Evolutionary conservation across 1,284 basidiomycete species (phyloP).

Genomic region (Fomes fomentarius): DNA sequence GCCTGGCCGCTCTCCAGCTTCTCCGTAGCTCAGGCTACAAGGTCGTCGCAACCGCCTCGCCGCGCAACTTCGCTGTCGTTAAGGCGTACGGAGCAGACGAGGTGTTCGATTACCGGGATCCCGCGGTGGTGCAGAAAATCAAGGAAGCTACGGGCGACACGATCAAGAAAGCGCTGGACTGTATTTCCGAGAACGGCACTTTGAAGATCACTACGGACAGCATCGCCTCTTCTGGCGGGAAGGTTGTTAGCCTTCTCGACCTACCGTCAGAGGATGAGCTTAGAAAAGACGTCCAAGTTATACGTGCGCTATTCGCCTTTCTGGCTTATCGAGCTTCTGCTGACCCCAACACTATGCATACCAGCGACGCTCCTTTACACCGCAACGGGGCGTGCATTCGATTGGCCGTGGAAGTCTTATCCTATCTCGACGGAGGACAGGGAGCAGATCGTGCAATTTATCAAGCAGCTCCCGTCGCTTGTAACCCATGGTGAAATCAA

Average conservation of each 20-base stretch:
- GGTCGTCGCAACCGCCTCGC: slow-evolving; percentile 44
- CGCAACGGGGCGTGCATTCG: slow-evolving; percentile 25
- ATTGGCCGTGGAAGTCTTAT: slow-evolving; percentile 2
- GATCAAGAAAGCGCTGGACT: slow-evolving; percentile 24
- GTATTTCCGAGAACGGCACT: slow-evolving; percentile 20
- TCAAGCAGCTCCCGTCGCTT: slow-evolving; percentile 26
- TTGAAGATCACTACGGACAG: slow-evolving; percentile 24
- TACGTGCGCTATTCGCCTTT: neutral
- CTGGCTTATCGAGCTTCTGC: too few species aligned
- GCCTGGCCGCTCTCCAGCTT: slow-evolving; percentile 47
- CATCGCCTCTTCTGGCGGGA: slow-evolving; percentile 24
- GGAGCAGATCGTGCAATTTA: slow-evolving; percentile 27
- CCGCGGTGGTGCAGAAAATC: slow-evolving; percentile 27
- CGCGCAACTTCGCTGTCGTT: slow-evolving; percentile 42
- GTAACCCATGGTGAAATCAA: slow-evolving; percentile 22
- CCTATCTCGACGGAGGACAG: slow-evolving; percentile 21
- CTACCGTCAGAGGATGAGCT: slow-evolving; percentile 14
- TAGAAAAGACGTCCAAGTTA: neutral
- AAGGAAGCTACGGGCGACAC: slow-evolving; percentile 28
- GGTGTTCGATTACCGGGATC: slow-evolving; percentile 37
- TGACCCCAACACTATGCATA: too few species aligned
- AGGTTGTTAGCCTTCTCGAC: slow-evolving; percentile 21
- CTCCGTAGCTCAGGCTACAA: slow-evolving; percentile 44
- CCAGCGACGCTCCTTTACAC: slow-evolving; percentile 28
- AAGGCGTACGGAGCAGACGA: slow-evolving; percentile 44